Conservation (phyloP, 2,329 filamentous ascomycete genomes). For the Xylariaceae sp. region DNA sequence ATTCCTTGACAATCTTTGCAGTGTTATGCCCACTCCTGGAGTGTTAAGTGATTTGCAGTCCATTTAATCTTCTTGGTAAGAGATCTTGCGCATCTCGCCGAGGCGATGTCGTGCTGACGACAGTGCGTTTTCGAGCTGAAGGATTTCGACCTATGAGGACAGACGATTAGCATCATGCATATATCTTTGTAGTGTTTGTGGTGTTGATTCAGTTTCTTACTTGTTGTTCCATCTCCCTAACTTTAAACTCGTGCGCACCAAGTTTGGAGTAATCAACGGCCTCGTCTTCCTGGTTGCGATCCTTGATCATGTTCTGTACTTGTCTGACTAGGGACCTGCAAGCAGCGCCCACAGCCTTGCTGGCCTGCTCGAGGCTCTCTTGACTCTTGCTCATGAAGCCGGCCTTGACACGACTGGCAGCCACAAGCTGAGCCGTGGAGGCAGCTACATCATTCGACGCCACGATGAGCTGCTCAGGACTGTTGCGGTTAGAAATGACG, state of each 20-base stretch:
- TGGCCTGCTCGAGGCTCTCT: slow-evolving; percentile 86
- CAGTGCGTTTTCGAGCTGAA: slow-evolving; percentile 90
- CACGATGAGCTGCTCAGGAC: slow-evolving; percentile 95
- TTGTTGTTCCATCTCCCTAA: slow-evolving; percentile 99
- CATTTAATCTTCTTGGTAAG: slow-evolving; percentile 77
- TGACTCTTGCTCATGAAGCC: slow-evolving; percentile 98
- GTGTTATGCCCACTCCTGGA: background rate
- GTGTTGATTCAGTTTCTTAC: slow-evolving; percentile 54
- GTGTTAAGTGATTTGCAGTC: background rate
- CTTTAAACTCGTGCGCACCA: slow-evolving; percentile 96
- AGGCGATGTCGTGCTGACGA: slow-evolving; percentile 79
- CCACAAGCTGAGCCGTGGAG: slow-evolving; percentile 94
- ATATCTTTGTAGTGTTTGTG: background rate
- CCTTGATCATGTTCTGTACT: slow-evolving; percentile 92
- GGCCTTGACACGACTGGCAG: slow-evolving; percentile 93
- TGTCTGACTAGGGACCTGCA: slow-evolving; percentile 89
- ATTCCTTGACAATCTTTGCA: no score
- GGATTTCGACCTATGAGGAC: slow-evolving; percentile 80
- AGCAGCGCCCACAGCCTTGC: slow-evolving; percentile 88
- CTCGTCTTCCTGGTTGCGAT: slow-evolving; percentile 82
- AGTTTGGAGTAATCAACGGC: slow-evolving; percentile 86
- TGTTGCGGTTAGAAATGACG: slow-evolving; percentile 89
- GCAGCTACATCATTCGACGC: slow-evolving; percentile 97
- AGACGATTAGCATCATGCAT: slow-evolving; percentile 29
- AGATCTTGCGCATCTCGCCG: slow-evolving; percentile 98